Evolutionary conservation across 202 grass and related monocot genomes (phyloP), one percentile per base, ranked within the genome.

Genomic region (Sporobolus alterniflorus): DNA sequence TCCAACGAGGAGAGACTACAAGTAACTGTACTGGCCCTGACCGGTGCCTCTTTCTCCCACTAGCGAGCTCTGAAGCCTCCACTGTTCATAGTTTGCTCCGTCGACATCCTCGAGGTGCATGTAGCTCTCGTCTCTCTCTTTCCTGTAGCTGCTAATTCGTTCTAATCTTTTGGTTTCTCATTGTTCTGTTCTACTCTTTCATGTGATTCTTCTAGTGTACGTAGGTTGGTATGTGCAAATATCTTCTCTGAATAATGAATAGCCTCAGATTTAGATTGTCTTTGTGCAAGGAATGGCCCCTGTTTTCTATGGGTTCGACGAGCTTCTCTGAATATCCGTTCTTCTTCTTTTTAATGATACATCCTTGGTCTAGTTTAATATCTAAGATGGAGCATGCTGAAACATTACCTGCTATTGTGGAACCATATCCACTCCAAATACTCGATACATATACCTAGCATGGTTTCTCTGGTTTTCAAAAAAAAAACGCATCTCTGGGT

Each of bases 91-190:
- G 79, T 62, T 84, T 26, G 15, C 61, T 51, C 57, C 41, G 15
- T 2, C 88, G 88, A 72, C 77, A 44, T 81, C 82, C 29, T 71
- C 88, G 9, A 82, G 83, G 88, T 86, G 1, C 46, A 9, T 34
- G 25, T 52, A 60, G 25, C 18, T 59, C 51, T 50, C 13, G 25
- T 5, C 44, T 16, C 55, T 47, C 4, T n/a, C n/a, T 40, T 16
- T 41, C 26, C 47, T 6, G 28, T 33, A 34, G 36, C 60, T 47
- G 54, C 54, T 11, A 67, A 67, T 80, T 22, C 73, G 62, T n/a
- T n/a, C 57, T 21, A 22, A 16, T 13, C 1, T 46, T 29, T 17
- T 33, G 25, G 48, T 20, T 83, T 21, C 52, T 51, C 6, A 2
- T 31, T 44, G 33, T 79, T 26, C 63, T 61, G 24, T 61, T 61